Percentiles rank a stretch among this genome's conserved stretches.
Conservation (phyloP, 1,139 yeast genomes). For the Groenewaldozyma sp. region DNA sequence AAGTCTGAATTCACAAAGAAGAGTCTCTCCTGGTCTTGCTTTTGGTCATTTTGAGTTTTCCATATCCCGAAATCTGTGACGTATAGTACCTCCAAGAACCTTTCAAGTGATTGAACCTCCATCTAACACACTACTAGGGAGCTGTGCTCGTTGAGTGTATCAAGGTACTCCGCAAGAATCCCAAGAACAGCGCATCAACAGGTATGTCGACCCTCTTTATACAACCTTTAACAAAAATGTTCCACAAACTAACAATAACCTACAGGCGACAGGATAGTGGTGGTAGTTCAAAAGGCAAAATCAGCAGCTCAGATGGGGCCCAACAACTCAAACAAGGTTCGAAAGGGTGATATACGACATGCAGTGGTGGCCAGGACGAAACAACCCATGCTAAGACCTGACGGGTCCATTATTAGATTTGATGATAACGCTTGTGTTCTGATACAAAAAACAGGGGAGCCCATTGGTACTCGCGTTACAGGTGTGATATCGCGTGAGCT, state of each 20-base stretch:
- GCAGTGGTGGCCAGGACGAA: conserved; percentile 93
- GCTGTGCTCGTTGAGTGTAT: conserved; percentile 94
- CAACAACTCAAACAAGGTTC: conserved; percentile 50
- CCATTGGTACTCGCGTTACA: conserved; percentile 88
- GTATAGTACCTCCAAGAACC: not conserved
- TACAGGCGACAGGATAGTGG: conserved; percentile 69
- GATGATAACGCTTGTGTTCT: conserved; percentile 97
- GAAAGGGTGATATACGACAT: conserved; percentile 92
- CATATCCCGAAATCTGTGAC: too few species aligned
- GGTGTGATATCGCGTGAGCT: conserved; percentile 91
- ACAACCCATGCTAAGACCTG: conserved; percentile 75
- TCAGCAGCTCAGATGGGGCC: conserved; percentile 29
- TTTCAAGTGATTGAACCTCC: not conserved
- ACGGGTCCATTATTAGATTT: conserved; percentile 79
- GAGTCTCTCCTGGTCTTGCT: not conserved
- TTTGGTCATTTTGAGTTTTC: not conserved
- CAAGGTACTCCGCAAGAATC: conserved; percentile 81
- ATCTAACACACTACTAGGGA: conserved; percentile 36
- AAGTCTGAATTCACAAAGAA: conserved; percentile 11
- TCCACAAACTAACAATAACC: too few species aligned
- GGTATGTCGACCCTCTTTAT: conserved; percentile 46
- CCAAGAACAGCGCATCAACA: conserved; percentile 69
- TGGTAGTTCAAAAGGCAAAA: conserved; percentile 83
- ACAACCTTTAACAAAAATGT: not conserved
- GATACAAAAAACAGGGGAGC: conserved; percentile 85